Percentiles rank a stretch among this genome's conserved stretches.
These are phyloP conservation scores for Pseudocercospora eumusae DNA, from an alignment of 2,329 filamentous ascomycete genomes.

Conservation along the genomic window DNA sequence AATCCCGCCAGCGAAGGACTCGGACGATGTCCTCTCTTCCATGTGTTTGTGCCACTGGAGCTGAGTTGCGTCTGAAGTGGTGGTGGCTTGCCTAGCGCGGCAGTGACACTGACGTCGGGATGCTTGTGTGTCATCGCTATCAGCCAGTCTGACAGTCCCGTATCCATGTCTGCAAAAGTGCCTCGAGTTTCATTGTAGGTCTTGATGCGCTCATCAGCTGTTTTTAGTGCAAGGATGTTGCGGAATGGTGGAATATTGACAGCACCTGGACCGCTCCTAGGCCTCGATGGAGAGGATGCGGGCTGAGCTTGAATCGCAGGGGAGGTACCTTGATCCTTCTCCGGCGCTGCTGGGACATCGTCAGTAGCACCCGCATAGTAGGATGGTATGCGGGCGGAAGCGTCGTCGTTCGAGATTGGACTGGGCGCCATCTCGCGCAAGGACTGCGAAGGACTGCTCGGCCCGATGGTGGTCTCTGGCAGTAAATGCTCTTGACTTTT, in stretches of 20 bases:
- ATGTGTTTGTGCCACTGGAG: constrained; percentile 14
- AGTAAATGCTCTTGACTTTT: constrained; percentile 28
- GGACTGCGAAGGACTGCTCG: constrained; percentile 21
- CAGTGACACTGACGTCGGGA: constrained; percentile 53
- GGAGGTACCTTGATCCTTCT: constrained; percentile 17
- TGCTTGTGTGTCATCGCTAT: constrained; percentile 51
- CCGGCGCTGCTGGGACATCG: constrained; percentile 18
- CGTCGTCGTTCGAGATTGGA: constrained; percentile 27
- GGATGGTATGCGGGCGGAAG: constrained; percentile 22
- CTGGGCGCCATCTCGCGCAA: constrained; percentile 28
- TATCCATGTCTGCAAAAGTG: constrained; percentile 70
- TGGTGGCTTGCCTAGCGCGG: constrained; percentile 22
- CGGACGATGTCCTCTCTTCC: constrained; percentile 21
- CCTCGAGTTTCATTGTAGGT: constrained; percentile 72
- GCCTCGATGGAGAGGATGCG: constrained; percentile 10
- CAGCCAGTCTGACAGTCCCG: constrained; percentile 68
- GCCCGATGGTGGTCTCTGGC: constrained; percentile 21
- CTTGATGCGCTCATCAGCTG: constrained; percentile 67
- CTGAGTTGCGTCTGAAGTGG: constrained; percentile 22
- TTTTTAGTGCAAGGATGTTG: constrained; percentile 72
- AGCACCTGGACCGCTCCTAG: constrained; percentile 17
- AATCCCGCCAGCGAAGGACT: constrained; percentile 13
- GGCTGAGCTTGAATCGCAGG: constrained; percentile 14
- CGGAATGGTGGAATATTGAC: constrained; percentile 63
- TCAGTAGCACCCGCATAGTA: constrained; percentile 22